Percentiles rank a stretch among this genome's conserved stretches.
Evolutionary conservation across 2,329 filamentous ascomycete species (phyloP).

Genomic region (Aspergillus spinulosporus): DNA sequence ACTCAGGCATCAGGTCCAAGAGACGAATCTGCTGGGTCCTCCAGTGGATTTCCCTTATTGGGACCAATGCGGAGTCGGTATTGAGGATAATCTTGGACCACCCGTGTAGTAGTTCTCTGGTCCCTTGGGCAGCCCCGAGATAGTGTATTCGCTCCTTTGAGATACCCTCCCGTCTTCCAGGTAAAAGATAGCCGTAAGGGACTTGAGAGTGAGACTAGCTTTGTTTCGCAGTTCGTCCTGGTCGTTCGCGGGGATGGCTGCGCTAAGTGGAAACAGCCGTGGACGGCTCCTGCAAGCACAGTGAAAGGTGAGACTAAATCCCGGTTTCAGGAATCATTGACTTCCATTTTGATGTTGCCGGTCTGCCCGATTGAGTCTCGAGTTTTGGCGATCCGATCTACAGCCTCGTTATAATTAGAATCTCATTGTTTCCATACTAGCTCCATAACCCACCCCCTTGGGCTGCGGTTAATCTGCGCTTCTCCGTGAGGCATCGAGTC

Average conservation of each 20-base stretch:
- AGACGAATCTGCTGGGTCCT: neutral
- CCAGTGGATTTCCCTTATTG: neutral
- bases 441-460: neutral
- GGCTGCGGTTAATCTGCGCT: neutral
- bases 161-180: neutral
- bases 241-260: slow-evolving; percentile 21
- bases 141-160: neutral
- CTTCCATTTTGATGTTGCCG: slow-evolving; percentile 3
- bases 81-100: neutral
- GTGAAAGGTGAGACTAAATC: neutral
- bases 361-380: slow-evolving; percentile 11
- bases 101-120: neutral
- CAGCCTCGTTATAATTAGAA: slow-evolving; percentile 10
- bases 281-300: slow-evolving; percentile 16
- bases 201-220: slow-evolving; percentile 2
- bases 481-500: neutral
- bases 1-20: neutral
- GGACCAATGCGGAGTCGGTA: neutral
- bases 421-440: slow-evolving; percentile 3
- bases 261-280: slow-evolving; percentile 13
- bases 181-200: neutral
- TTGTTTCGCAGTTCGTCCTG: slow-evolving; percentile 7
- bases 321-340: slow-evolving; percentile 1
- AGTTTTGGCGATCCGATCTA: slow-evolving; percentile 23
- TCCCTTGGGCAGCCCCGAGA: neutral